These are phyloP conservation scores for Fragilaria radians DNA, from an alignment of 108 stramenopile species.

Conservation along the genomic window DNA sequence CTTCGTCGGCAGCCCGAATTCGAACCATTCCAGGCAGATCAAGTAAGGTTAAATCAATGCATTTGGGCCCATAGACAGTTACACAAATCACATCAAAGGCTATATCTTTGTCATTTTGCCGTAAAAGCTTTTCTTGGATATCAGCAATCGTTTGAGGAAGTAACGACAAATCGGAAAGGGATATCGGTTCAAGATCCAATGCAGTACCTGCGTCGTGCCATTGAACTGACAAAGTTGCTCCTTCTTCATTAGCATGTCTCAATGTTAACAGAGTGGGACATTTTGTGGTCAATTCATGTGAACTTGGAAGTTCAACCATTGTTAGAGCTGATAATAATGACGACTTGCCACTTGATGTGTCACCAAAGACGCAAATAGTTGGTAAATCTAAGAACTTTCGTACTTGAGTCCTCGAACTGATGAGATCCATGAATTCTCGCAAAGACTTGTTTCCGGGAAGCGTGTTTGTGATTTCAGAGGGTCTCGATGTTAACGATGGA, in stretches of 20 bases:
- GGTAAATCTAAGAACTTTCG: constrained; percentile 38
- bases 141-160: constrained; percentile 28
- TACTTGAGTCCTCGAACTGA: constrained; percentile 25
- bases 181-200: constrained; percentile 1
- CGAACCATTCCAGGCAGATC: constrained; percentile 88
- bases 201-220: constrained; percentile 24
- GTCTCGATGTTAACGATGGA: neutral
- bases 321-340: constrained; percentile 34
- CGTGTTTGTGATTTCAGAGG: neutral
- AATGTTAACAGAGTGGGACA: constrained; percentile 33
- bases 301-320: constrained; percentile 50
- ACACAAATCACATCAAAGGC: constrained; percentile 48
- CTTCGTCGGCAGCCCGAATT: constrained; percentile 50
- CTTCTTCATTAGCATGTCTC: constrained; percentile 11
- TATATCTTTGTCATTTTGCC: constrained; percentile 27
- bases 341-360: constrained; percentile 59
- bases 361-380: constrained; percentile 62
- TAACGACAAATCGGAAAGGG: neutral
- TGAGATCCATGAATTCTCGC: constrained; percentile 24
- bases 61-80: constrained; percentile 28
- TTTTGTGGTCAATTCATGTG: constrained; percentile 44
- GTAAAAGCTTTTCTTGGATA: constrained; percentile 49
- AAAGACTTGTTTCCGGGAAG: constrained; percentile 5
- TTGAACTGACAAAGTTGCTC: constrained; percentile 30
- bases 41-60: constrained; percentile 67